These are phyloP conservation scores for Pelomyxa schiedti DNA, from an alignment of 78 protist species.

Conservation along the genomic window DNA sequence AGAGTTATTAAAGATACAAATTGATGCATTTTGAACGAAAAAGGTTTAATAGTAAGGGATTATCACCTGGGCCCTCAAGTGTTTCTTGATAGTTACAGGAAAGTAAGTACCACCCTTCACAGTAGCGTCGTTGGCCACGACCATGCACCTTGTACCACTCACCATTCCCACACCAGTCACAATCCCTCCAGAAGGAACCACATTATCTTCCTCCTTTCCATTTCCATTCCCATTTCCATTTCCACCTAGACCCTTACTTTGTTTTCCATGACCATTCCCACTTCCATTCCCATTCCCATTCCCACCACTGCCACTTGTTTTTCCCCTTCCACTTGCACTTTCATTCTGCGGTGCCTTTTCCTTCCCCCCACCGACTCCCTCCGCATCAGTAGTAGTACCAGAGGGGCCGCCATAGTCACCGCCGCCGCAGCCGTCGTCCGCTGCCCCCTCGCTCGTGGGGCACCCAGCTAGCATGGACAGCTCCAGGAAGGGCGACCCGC, in stretches of 20 bases:
- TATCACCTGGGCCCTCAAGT: slow-evolving; percentile 71
- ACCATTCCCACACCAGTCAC: slow-evolving; percentile 86
- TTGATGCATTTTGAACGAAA: background rate
- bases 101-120: slow-evolving; percentile 96
- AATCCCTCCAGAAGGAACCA: slow-evolving; percentile 79
- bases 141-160: slow-evolving; percentile 67
- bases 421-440: too few species aligned
- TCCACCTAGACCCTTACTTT: too few species aligned
- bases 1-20: slow-evolving; percentile 36
- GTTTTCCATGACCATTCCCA: too few species aligned
- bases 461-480: background rate
- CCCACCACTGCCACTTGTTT: too few species aligned
- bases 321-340: too few species aligned
- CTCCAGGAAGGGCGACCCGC: background rate
- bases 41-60: background rate
- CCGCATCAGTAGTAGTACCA: too few species aligned
- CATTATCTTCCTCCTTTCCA: slow-evolving; percentile 63
- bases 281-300: too few species aligned
- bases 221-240: too few species aligned
- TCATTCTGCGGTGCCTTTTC: background rate
- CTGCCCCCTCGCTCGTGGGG: too few species aligned
- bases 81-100: slow-evolving; percentile 92
- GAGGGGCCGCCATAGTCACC: too few species aligned
- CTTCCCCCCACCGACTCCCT: too few species aligned
- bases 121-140: slow-evolving; percentile 96